Percentiles rank a stretch among this genome's conserved stretches.
phyloP scores from a whole-genome alignment of 1,284 basidiomycete genomes.

The Cutaneotrichosporon mucoides region DNA sequence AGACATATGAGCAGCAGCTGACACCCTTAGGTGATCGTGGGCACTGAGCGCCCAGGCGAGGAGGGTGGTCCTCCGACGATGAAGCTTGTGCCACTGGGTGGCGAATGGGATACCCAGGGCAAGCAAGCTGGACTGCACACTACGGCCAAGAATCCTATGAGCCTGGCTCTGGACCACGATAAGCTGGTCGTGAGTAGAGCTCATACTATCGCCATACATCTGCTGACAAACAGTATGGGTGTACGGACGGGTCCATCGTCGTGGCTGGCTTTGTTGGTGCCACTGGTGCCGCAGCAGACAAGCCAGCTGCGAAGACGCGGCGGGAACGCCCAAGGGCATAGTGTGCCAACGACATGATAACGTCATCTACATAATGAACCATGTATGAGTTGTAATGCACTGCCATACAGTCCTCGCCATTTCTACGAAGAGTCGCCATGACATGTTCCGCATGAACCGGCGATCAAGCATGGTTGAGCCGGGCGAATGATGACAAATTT shows the following conservation, averaged over 20 bases:
- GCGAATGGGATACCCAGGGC: slow-evolving; percentile 28
- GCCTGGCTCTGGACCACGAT: slow-evolving; percentile 36
- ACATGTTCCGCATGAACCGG: no score
- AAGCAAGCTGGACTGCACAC: slow-evolving; percentile 23
- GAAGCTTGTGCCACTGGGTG: slow-evolving; percentile 25
- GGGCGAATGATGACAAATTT: not conserved
- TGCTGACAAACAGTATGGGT: slow-evolving; percentile 34
- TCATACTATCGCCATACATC: no score
- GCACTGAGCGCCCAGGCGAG: slow-evolving; percentile 6
- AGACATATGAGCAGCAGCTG: not conserved
- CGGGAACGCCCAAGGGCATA: no score
- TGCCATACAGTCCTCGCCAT: no score
- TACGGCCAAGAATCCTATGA: slow-evolving; percentile 39
- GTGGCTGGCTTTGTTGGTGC: slow-evolving; percentile 27
- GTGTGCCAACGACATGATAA: no score
- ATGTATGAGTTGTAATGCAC: not conserved
- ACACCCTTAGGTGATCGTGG: slow-evolving; percentile 11
- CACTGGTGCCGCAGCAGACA: no score
- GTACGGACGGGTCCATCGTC: slow-evolving; percentile 37
- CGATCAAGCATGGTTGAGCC: no score
- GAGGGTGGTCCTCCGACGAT: slow-evolving; percentile 13
- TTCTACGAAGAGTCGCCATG: no score
- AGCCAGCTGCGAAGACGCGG: no score
- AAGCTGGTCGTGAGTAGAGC: slow-evolving; percentile 33
- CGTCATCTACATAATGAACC: no score